Percentiles rank a stretch among this genome's conserved stretches.
Evolutionary conservation across 768 basidiomycete genomes (phyloP).

Genomic region (Xerocomellus chrysenteron): DNA sequence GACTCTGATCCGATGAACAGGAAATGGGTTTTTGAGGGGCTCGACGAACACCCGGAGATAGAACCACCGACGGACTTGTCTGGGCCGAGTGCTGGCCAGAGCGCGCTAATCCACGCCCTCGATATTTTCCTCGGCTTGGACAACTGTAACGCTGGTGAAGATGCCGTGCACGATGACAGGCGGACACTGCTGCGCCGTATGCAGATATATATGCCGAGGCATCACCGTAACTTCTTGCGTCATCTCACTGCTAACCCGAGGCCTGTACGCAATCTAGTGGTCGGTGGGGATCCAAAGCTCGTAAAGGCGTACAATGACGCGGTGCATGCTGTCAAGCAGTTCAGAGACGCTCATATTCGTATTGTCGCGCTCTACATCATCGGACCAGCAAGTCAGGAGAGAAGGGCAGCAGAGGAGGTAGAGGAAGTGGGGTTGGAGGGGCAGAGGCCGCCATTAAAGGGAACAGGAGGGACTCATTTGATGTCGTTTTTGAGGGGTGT

Average conservation of each 20-base stretch:
- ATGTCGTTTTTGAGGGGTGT: conserved; percentile 75
- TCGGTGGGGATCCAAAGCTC: conserved; percentile 29
- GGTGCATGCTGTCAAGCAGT: conserved; percentile 62
- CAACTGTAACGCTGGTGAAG: conserved; percentile 32
- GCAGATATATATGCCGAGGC: conserved; percentile 81
- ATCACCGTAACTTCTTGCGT: conserved; percentile 73
- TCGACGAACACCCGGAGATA: conserved; percentile 45
- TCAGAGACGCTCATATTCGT: conserved; percentile 75
- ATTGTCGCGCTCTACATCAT: conserved; percentile 77
- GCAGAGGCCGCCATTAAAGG: conserved; percentile 43
- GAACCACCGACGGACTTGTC: conserved; percentile 54
- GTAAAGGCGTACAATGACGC: conserved; percentile 62
- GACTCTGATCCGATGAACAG: conserved; percentile 48
- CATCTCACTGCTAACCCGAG: conserved; percentile 63
- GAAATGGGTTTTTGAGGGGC: conserved; percentile 61
- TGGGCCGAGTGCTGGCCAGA: conserved; percentile 84
- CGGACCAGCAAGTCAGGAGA: conserved; percentile 49
- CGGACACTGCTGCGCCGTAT: conserved; percentile 64
- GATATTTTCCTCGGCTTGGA: conserved; percentile 74
- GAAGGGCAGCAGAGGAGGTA: neutral
- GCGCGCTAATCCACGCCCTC: conserved; percentile 69
- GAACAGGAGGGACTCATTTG: conserved; percentile 79
- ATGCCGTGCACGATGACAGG: conserved; percentile 11
- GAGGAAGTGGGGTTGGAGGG: conserved; percentile 18
- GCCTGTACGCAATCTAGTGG: conserved; percentile 58